A percentile compares a stretch with the other conserved stretches of the same genome.
Evolutionary conservation across 2,329 filamentous ascomycete genomes (phyloP).

Genomic region (Chaetothyriales sp.): DNA sequence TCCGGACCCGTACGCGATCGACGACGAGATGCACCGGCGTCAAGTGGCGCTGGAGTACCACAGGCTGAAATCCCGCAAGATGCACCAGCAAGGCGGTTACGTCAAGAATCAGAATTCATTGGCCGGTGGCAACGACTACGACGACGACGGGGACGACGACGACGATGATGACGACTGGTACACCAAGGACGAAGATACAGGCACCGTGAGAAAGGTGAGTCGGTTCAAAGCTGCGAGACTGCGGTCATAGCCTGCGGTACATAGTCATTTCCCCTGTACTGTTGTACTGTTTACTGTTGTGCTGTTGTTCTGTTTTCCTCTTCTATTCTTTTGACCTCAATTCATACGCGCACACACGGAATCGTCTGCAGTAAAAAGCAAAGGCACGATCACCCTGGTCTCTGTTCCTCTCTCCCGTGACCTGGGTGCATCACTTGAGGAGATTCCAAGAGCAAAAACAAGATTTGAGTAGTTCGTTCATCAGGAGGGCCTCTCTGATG

Average conservation of each 20-base stretch:
- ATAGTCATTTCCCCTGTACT: not conserved
- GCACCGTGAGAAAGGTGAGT: slow-evolving; percentile 28
- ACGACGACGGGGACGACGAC: slow-evolving; percentile 48
- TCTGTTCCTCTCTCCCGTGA: not conserved
- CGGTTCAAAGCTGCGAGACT: slow-evolving; percentile 36
- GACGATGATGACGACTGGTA: slow-evolving; percentile 53
- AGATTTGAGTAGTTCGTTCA: not conserved
- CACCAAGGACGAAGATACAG: slow-evolving; percentile 39
- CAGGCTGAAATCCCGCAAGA: slow-evolving; percentile 65
- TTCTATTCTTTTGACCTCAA: not conserved
- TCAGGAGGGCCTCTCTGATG: slow-evolving; percentile 26
- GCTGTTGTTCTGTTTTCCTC: too few species aligned
- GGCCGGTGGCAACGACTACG: slow-evolving; percentile 22
- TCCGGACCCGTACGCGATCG: slow-evolving; percentile 51
- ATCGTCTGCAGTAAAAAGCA: not conserved
- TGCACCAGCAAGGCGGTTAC: slow-evolving; percentile 73
- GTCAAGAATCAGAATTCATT: slow-evolving; percentile 23
- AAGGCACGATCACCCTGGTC: not conserved
- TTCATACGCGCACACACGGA: slow-evolving; percentile 3
- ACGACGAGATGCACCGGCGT: slow-evolving; percentile 57
- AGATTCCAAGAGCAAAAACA: slow-evolving; percentile 21
- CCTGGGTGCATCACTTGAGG: slow-evolving; percentile 1
- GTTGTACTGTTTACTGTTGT: too few species aligned
- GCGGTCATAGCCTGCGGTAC: slow-evolving; percentile 11
- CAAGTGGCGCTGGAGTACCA: slow-evolving; percentile 77